Conservation (phyloP, 768 basidiomycete genomes). For the Agrocybe pediades region DNA sequence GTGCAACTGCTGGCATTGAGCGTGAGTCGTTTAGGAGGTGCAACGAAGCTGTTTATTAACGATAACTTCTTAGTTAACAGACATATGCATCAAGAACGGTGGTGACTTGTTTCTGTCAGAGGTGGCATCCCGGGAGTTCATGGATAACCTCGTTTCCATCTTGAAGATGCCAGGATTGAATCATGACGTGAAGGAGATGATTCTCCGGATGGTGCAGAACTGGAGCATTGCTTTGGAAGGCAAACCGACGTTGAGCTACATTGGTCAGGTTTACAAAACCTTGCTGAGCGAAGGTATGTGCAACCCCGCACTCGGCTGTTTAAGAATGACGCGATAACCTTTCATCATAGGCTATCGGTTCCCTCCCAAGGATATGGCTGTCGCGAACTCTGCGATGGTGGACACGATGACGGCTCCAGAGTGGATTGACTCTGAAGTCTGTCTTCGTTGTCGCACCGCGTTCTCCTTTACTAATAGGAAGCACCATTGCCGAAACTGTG, state of each 20-base stretch:
- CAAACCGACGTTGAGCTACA: constrained; percentile 71
- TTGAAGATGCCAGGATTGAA: constrained; percentile 79
- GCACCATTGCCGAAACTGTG: constrained; percentile 98
- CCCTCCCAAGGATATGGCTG: constrained; percentile 74
- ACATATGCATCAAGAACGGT: constrained; percentile 95
- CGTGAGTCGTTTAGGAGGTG: constrained; percentile 49
- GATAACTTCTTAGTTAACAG: constrained; percentile 62
- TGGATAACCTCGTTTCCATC: constrained; percentile 90
- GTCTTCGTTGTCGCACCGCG: constrained; percentile 86
- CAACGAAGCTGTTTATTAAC: constrained; percentile 1
- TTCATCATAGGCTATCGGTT: constrained; percentile 68
- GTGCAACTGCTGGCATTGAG: constrained; percentile 87
- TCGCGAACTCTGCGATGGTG: constrained; percentile 81
- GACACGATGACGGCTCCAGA: constrained; percentile 92
- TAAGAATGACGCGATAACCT: constrained; percentile 4
- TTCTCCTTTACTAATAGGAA: constrained; percentile 97
- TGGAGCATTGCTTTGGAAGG: constrained; percentile 93
- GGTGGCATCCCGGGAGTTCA: constrained; percentile 86
- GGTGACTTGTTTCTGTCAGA: constrained; percentile 89
- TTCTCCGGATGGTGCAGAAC: constrained; percentile 82
- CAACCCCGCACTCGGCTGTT: not conserved
- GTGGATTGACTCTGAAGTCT: constrained; percentile 97
- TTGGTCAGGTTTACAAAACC: constrained; percentile 77
- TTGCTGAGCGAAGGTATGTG: constrained; percentile 72
- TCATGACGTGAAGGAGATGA: constrained; percentile 79